Percentiles rank a stretch among this genome's conserved stretches.
Evolutionary conservation across 148 eudicot species (phyloP).

Genomic region (Gaultheria prostrata): DNA sequence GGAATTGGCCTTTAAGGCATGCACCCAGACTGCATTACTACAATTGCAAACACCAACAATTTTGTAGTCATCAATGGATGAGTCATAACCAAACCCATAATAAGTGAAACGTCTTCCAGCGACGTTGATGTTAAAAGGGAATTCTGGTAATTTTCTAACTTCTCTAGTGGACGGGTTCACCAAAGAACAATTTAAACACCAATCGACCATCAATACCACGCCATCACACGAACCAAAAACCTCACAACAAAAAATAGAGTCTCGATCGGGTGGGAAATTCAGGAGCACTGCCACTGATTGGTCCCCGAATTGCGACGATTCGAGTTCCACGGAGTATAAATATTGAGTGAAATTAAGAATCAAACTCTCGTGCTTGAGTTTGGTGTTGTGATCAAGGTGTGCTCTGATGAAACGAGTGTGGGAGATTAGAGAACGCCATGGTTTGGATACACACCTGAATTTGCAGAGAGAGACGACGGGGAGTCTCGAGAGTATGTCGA

Average conservation of each 20-base stretch:
- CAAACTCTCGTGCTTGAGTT: not conserved
- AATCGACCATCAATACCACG: not conserved
- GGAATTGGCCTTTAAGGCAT: not conserved
- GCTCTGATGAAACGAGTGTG: too few species aligned
- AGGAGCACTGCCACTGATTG: not conserved
- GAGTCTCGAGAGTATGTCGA: too few species aligned
- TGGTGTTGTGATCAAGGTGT: not conserved
- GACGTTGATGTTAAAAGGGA: not conserved
- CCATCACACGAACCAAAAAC: not conserved
- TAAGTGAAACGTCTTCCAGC: not conserved
- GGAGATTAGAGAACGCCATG: too few species aligned
- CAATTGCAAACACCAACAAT: not conserved
- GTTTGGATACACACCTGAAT: not conserved
- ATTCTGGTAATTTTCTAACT: not conserved
- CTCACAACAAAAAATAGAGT: not conserved
- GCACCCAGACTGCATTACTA: not conserved
- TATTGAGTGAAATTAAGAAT: not conserved
- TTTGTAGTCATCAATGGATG: not conserved
- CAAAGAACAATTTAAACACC: not conserved
- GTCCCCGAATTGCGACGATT: not conserved
- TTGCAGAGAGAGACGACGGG: too few species aligned
- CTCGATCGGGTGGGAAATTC: not conserved
- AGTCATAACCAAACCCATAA: not conserved
- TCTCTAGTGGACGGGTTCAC: not conserved
- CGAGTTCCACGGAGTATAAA: not conserved